phyloP scores from a whole-genome alignment of 2,329 filamentous ascomycete genomes.

The Colletotrichum sp. region DNA sequence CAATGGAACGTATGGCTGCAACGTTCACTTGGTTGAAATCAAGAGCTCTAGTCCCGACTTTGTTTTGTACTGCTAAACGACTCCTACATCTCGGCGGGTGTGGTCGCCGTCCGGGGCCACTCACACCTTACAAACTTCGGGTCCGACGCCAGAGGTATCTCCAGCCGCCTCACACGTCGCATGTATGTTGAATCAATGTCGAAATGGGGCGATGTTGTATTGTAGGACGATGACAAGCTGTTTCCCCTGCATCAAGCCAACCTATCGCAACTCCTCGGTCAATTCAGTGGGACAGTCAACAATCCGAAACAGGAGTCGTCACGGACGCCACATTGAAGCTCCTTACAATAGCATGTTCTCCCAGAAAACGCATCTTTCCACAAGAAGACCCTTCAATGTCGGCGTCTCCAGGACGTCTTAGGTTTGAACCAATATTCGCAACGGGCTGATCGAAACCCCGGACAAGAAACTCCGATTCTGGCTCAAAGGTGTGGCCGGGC shows the following conservation, averaged over 20 bases:
- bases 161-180: background rate
- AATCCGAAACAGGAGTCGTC: background rate
- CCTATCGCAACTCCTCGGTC: background rate
- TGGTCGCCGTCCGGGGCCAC: background rate
- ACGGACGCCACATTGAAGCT: background rate
- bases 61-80: background rate
- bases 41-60: background rate
- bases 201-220: background rate
- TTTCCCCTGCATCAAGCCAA: background rate
- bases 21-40: background rate
- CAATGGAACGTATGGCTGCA: background rate
- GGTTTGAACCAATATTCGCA: background rate
- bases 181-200: background rate
- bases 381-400: background rate
- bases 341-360: background rate
- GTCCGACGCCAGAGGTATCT: background rate
- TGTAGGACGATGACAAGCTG: background rate
- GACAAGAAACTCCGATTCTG: background rate
- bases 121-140: background rate
- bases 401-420: background rate
- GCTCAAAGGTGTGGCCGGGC: background rate
- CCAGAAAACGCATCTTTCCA: background rate
- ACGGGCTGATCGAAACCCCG: background rate
- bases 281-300: background rate
- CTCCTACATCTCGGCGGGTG: background rate